These are phyloP conservation scores for Candida pseudofarinosa DNA, from an alignment of 805 yeast species.

Conservation along the genomic window DNA sequence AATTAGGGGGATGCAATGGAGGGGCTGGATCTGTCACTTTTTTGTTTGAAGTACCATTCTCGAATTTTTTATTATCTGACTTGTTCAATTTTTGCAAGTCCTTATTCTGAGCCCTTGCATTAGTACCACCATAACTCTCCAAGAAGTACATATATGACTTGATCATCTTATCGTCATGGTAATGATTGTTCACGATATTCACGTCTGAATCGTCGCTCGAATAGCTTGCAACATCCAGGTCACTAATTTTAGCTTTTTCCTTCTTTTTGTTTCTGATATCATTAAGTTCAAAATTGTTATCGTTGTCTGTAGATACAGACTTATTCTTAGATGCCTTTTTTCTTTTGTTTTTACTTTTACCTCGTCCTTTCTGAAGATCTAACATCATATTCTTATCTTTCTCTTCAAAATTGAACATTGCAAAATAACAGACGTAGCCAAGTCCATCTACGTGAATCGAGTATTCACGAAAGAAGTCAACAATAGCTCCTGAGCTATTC, in stretches of 20 bases:
- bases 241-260: slow-evolving; percentile 7
- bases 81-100: neutral
- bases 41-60: neutral
- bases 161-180: slow-evolving; percentile 83
- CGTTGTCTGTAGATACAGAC: slow-evolving; percentile 4
- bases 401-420: slow-evolving; percentile 81
- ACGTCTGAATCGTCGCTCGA: slow-evolving; percentile 12
- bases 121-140: slow-evolving; percentile 62
- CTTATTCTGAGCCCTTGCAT: slow-evolving; percentile 2
- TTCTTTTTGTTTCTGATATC: slow-evolving; percentile 10
- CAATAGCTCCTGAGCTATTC: slow-evolving; percentile 63
- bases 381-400: slow-evolving; percentile 44
- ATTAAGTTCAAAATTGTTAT: slow-evolving; percentile 14
- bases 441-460: slow-evolving; percentile 90
- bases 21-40: slow-evolving; percentile 3
- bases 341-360: slow-evolving; percentile 10
- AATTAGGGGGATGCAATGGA: slow-evolving; percentile 7
- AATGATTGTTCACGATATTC: slow-evolving; percentile 17
- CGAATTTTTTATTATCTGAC: neutral
- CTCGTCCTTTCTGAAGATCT: slow-evolving; percentile 20
- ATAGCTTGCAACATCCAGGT: slow-evolving; percentile 5
- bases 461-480: slow-evolving; percentile 88
- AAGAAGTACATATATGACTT: slow-evolving; percentile 84
- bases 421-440: slow-evolving; percentile 92
- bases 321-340: slow-evolving; percentile 9